Conservation (phyloP, 192 early-diverging fungal species). For the Cetraspora pellucida region DNA sequence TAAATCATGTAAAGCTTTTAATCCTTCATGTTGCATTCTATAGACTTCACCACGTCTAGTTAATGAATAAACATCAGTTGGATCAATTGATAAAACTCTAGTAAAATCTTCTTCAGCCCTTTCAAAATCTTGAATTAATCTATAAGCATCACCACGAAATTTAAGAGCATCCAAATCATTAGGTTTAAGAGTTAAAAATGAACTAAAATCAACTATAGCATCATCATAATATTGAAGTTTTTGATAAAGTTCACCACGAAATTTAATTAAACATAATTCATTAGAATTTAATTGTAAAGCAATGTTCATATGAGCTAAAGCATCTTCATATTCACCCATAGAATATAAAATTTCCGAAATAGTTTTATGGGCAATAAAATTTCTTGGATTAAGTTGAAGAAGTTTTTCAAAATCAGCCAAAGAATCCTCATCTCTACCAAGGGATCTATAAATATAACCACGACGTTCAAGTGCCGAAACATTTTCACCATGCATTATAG, state of each 20-base stretch:
- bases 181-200: background rate
- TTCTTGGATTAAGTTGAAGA: background rate
- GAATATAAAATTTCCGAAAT: background rate
- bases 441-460: background rate
- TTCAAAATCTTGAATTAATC: conserved; percentile 8
- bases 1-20: conserved; percentile 21
- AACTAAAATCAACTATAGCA: conserved; percentile 4
- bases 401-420: conserved; percentile 21
- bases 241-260: background rate
- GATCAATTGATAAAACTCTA: conserved; percentile 8
- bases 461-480: background rate
- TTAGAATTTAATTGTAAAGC: conserved; percentile 13
- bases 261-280: background rate
- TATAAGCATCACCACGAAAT: conserved; percentile 15
- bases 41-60: conserved; percentile 15
- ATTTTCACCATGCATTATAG: background rate
- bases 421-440: background rate
- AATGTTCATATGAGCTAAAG: background rate
- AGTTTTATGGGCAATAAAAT: conserved; percentile 1
- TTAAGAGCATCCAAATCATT: background rate
- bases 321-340: background rate
- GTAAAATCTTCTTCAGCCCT: conserved; percentile 23
- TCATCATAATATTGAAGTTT: background rate
- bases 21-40: background rate
- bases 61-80: background rate